Evolutionary conservation across 257 asterid genomes (phyloP).

Genomic region (Craterostigma plantagineum): DNA sequence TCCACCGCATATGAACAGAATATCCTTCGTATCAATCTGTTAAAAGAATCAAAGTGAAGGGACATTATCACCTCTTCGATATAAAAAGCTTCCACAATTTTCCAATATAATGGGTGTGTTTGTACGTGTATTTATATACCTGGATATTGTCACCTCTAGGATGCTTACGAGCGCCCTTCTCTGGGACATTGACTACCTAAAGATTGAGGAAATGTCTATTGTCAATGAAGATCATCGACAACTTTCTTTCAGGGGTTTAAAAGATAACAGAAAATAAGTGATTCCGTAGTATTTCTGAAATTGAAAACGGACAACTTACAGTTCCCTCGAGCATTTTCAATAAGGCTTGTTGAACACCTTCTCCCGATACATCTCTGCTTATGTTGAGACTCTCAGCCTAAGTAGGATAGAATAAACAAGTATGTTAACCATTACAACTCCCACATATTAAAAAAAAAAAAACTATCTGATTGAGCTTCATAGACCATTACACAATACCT

Average conservation of each 20-base stretch:
- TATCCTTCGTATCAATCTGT: constrained; percentile 96
- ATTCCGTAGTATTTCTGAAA: not conserved
- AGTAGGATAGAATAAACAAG: constrained; percentile 3
- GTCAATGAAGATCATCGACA: not conserved
- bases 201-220: constrained; percentile 7
- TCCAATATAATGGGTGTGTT: too few relatives aligned
- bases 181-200: constrained; percentile 97
- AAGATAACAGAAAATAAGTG: not conserved
- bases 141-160: constrained; percentile 99
- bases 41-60: too few relatives aligned
- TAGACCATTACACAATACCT: constrained; percentile 23
- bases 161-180: constrained; percentile 98
- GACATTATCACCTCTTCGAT: too few relatives aligned
- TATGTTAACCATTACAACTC: too few relatives aligned
- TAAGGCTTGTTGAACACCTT: constrained; percentile 97
- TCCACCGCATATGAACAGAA: constrained; percentile 95
- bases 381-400: constrained; percentile 96
- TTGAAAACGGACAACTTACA: constrained; percentile 31
- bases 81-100: not conserved
- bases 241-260: not conserved
- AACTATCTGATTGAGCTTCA: too few relatives aligned
- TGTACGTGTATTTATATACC: constrained; percentile 22
- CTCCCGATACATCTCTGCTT: constrained; percentile 98
- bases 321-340: constrained; percentile 99
- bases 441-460: too few relatives aligned